These are phyloP conservation scores for Aspergillus ruber DNA, from an alignment of 2,329 filamentous ascomycete genomes.

Conservation along the genomic window DNA sequence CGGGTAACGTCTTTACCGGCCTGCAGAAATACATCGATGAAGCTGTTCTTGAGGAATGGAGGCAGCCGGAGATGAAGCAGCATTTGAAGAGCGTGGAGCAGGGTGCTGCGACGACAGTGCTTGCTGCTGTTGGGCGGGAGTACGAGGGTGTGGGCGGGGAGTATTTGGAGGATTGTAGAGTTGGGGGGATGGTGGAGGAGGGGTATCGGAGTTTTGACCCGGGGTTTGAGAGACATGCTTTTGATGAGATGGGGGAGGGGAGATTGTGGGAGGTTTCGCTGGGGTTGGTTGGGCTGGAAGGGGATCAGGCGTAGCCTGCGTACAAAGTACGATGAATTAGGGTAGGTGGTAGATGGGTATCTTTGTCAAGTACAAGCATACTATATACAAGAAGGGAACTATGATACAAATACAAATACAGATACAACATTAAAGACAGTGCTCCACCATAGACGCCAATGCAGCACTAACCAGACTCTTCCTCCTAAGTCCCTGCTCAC, in stretches of 20 bases:
- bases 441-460: constrained; percentile 29
- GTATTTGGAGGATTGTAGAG: constrained; percentile 21
- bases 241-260: constrained; percentile 28
- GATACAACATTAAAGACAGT: constrained; percentile 3
- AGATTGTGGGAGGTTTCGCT: constrained; percentile 45
- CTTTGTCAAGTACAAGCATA: background rate
- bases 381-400: background rate
- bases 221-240: constrained; percentile 4
- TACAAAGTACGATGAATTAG: too few relatives aligned
- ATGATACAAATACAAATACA: background rate
- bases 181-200: constrained; percentile 20
- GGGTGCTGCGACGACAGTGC: constrained; percentile 10
- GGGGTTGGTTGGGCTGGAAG: constrained; percentile 31
- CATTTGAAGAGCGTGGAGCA: constrained; percentile 6
- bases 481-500: constrained; percentile 29
- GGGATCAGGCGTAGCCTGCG: background rate
- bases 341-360: constrained; percentile 1
- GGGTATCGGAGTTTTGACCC: constrained; percentile 29
- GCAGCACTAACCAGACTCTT: constrained; percentile 35
- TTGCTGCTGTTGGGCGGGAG: constrained; percentile 17
- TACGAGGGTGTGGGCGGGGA: constrained; percentile 27
- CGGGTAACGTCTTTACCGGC: constrained; percentile 37
- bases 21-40: constrained; percentile 26
- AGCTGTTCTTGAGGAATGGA: constrained; percentile 4
- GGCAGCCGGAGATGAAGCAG: constrained; percentile 2